Evolutionary conservation across 2,329 filamentous ascomycete genomes (phyloP).

Genomic region (Exophiala phaeomuriformis): DNA sequence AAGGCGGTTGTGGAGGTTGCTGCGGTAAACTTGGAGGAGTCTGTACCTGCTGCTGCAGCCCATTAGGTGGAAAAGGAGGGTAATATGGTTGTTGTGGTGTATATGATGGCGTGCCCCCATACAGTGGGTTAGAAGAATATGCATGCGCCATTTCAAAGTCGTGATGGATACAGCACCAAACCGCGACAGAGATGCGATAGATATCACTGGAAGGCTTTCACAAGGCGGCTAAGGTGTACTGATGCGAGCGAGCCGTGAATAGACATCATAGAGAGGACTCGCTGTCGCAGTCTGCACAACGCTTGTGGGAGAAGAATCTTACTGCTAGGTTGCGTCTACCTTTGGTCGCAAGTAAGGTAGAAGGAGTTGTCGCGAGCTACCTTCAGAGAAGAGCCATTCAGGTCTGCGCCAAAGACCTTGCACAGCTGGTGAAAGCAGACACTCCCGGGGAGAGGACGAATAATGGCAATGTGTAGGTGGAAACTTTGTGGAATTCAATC

Average conservation of each 20-base stretch:
- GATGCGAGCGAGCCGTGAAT: slow-evolving; percentile 6
- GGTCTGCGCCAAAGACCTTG: background rate
- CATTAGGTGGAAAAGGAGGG: slow-evolving; percentile 24
- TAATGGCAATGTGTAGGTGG: background rate
- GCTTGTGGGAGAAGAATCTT: slow-evolving; percentile 2
- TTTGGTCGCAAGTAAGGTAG: background rate
- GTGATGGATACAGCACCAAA: slow-evolving; percentile 19
- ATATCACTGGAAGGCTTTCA: slow-evolving; percentile 6
- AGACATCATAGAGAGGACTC: slow-evolving; percentile 15
- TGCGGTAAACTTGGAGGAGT: slow-evolving; percentile 17
- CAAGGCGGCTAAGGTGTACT: slow-evolving; percentile 9
- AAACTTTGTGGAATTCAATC: background rate
- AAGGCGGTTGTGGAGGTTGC: slow-evolving; percentile 7
- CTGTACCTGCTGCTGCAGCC: slow-evolving; percentile 26
- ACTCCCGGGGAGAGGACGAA: background rate
- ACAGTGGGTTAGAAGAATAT: slow-evolving; percentile 33
- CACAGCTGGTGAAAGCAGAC: background rate
- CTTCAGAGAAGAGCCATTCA: background rate
- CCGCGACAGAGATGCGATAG: slow-evolving; percentile 3
- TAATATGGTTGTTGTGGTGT: slow-evolving; percentile 29
- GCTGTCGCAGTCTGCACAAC: slow-evolving; percentile 6
- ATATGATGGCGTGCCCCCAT: slow-evolving; percentile 27
- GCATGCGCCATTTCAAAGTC: slow-evolving; percentile 30
- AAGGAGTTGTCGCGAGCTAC: background rate
- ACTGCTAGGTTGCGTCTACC: slow-evolving; percentile 9